phyloP scores from a whole-genome alignment of 129 eudicot genomes.

The Glebionis coronaria region DNA sequence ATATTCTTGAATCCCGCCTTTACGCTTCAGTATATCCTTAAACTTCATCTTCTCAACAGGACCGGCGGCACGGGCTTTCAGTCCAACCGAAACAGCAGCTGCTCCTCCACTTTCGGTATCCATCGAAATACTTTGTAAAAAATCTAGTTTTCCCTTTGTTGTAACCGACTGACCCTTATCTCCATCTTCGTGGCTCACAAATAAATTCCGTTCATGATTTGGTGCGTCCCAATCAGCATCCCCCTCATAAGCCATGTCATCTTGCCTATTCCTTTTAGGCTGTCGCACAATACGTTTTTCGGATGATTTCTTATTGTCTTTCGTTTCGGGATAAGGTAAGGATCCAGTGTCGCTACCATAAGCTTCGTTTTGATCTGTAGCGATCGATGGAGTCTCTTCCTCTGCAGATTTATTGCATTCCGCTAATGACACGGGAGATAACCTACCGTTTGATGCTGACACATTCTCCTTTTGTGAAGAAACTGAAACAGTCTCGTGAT shows the following conservation, averaged over 20 bases:
- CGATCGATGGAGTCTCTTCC: constrained; percentile 44
- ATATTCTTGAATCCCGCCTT: constrained; percentile 92
- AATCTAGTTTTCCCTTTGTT: constrained; percentile 41
- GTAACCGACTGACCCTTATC: constrained; percentile 34
- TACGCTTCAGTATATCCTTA: constrained; percentile 83
- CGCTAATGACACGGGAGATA: constrained; percentile 42
- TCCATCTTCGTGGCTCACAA: constrained; percentile 44
- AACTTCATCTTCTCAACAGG: constrained; percentile 88
- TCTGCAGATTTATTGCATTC: constrained; percentile 41
- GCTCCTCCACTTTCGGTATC: constrained; percentile 60
- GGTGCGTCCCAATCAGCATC: constrained; percentile 84
- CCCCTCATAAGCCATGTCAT: constrained; percentile 99
- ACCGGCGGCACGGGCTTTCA: constrained; percentile 75
- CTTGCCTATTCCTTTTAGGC: constrained; percentile 65
- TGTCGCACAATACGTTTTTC: constrained; percentile 61
- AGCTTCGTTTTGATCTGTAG: constrained; percentile 36
- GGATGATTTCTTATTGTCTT: constrained; percentile 29
- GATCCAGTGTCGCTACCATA: constrained; percentile 40
- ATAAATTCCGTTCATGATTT: constrained; percentile 49
- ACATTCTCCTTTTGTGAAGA: constrained; percentile 54
- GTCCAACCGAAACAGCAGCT: constrained; percentile 88
- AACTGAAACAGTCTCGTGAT: constrained; percentile 38
- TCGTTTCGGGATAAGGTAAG: constrained; percentile 35
- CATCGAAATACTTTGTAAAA: constrained; percentile 27
- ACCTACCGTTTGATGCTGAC: constrained; percentile 32